These are phyloP conservation scores for Yamadazyma songkhlaensis DNA, from an alignment of 1,139 yeast species.

Conservation along the genomic window DNA sequence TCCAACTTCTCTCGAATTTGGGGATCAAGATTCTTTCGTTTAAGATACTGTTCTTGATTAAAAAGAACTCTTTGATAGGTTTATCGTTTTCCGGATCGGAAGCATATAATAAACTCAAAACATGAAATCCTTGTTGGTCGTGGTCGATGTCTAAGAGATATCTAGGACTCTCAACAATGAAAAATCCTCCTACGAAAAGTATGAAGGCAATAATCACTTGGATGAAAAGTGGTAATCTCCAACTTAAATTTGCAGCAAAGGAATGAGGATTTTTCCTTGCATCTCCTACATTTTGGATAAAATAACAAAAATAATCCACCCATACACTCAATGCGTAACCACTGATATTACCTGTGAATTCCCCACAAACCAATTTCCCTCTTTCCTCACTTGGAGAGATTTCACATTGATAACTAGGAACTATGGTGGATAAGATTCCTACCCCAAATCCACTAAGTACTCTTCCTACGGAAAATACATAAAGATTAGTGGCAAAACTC, in stretches of 20 bases:
- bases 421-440: conserved; percentile 51
- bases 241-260: conserved; percentile 45
- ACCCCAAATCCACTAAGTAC: conserved; percentile 53
- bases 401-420: conserved; percentile 56
- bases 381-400: conserved; percentile 55
- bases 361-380: conserved; percentile 54
- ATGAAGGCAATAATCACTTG: conserved; percentile 48
- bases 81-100: conserved; percentile 49
- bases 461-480: conserved; percentile 46
- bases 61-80: conserved; percentile 55
- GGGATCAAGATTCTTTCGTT: conserved; percentile 42
- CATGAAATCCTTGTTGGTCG: conserved; percentile 60
- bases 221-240: conserved; percentile 51
- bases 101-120: conserved; percentile 76
- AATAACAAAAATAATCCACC: conserved; percentile 53
- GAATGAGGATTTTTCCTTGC: conserved; percentile 35
- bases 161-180: conserved; percentile 55
- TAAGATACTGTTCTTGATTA: conserved; percentile 78
- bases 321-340: conserved; percentile 55
- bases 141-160: conserved; percentile 51
- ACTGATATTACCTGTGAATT: conserved; percentile 51
- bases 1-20: conserved; percentile 43
- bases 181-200: conserved; percentile 49
- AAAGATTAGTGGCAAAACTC: conserved; percentile 41
- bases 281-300: conserved; percentile 41